Evolutionary conservation across 2,329 filamentous ascomycete species (phyloP).

Genomic region (Monosporascus sp.): DNA sequence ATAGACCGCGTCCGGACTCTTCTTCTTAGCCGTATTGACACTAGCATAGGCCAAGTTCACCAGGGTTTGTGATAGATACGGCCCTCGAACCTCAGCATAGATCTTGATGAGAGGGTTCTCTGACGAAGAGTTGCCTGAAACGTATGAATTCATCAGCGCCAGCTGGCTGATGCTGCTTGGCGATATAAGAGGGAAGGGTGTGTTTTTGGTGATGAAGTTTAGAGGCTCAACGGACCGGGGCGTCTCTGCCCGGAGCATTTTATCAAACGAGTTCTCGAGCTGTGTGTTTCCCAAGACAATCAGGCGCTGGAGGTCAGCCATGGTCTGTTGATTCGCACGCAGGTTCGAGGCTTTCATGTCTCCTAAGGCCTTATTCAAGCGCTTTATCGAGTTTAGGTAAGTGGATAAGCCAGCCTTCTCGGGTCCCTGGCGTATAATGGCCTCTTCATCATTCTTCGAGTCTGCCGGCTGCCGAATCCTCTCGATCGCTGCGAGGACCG

Average conservation of each 20-base stretch:
- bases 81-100: constrained; percentile 79
- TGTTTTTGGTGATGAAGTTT: constrained; percentile 86
- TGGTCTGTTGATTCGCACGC: constrained; percentile 84
- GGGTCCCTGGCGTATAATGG: constrained; percentile 82
- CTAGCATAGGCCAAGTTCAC: constrained; percentile 85
- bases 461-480: constrained; percentile 85
- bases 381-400: constrained; percentile 85
- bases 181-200: constrained; percentile 73
- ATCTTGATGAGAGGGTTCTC: constrained; percentile 72
- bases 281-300: constrained; percentile 75
- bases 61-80: constrained; percentile 77
- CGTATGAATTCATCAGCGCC: constrained; percentile 71
- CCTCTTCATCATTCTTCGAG: constrained; percentile 85
- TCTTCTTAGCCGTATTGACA: constrained; percentile 75
- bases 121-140: constrained; percentile 54
- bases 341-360: constrained; percentile 89
- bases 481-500: constrained; percentile 80
- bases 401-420: constrained; percentile 74
- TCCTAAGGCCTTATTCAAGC: constrained; percentile 74
- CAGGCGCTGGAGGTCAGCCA: constrained; percentile 71
- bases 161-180: constrained; percentile 72
- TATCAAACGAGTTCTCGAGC: constrained; percentile 78
- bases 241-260: constrained; percentile 68
- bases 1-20: constrained; percentile 77
- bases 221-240: constrained; percentile 79